Conservation (phyloP, 2,329 filamentous ascomycete species). For the Neonectria hederae region DNA sequence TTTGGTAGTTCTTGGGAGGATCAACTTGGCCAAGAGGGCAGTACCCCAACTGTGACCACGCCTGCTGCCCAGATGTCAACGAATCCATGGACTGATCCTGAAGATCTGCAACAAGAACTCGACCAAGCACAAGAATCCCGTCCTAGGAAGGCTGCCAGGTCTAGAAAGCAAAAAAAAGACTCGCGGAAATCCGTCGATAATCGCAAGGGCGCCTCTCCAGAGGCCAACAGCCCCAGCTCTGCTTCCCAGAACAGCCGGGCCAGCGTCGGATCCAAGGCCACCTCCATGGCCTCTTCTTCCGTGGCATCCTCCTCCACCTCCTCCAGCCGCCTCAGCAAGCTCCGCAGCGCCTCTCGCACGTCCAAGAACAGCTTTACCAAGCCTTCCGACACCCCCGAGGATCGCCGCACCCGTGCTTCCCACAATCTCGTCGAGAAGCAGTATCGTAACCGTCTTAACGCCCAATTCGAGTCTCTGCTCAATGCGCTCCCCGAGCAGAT, state of each 20-base stretch:
- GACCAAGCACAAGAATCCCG: conserved; percentile 21
- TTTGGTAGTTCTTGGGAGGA: conserved; percentile 36
- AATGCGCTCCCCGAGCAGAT: conserved; percentile 34
- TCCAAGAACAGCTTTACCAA: conserved; percentile 41
- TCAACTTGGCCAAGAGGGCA: conserved; percentile 33
- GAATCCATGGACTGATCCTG: conserved; percentile 40
- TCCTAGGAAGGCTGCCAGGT: conserved; percentile 32
- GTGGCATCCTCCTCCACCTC: conserved; percentile 32
- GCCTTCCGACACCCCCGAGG: conserved; percentile 40
- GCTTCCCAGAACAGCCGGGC: conserved; percentile 38
- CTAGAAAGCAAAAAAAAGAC: conserved; percentile 31
- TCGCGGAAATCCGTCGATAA: conserved; percentile 32
- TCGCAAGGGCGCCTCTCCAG: conserved; percentile 25
- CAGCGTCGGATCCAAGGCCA: conserved; percentile 36
- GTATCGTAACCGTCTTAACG: conserved; percentile 42
- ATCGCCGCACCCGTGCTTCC: conserved; percentile 42
- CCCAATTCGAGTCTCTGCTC: conserved; percentile 42
- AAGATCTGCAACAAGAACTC: conserved; percentile 27
- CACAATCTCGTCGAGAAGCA: conserved; percentile 44
- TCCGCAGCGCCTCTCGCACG: conserved; percentile 42
- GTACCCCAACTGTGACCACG: conserved; percentile 38
- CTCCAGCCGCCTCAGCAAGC: conserved; percentile 40
- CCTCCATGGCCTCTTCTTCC: conserved; percentile 34
- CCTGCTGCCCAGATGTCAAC: conserved; percentile 32
- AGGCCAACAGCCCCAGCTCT: conserved; percentile 38